phyloP scores from a whole-genome alignment of 2,329 filamentous ascomycete genomes.

The Chaetothyriales sp. region DNA sequence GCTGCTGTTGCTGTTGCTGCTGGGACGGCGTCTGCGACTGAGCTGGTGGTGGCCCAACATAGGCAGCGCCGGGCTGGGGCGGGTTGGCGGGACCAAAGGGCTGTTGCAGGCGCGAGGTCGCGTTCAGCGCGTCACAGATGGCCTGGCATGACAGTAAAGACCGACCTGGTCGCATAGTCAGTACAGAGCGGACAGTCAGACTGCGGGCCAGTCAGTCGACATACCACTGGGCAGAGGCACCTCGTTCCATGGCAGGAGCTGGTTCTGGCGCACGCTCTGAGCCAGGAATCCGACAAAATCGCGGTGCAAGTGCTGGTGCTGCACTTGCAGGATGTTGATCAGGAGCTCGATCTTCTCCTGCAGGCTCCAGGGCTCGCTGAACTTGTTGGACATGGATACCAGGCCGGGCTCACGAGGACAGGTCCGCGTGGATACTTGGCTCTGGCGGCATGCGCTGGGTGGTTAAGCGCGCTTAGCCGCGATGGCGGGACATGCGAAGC shows the following conservation, averaged over 20 bases:
- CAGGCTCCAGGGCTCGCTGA: slow-evolving; percentile 9
- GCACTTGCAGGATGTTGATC: slow-evolving; percentile 15
- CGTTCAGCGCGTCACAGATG: slow-evolving; percentile 6
- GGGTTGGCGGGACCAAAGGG: not conserved
- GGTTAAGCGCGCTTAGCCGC: slow-evolving; percentile 1
- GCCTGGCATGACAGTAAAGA: slow-evolving; percentile 12
- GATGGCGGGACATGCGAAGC: not conserved
- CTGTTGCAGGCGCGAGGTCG: not conserved
- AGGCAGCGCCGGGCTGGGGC: not conserved
- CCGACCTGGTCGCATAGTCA: slow-evolving; percentile 11
- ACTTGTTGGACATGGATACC: slow-evolving; percentile 12
- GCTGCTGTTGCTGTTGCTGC: not conserved
- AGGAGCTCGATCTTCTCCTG: slow-evolving; percentile 16
- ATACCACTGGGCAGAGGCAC: slow-evolving; percentile 16
- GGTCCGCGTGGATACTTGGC: not conserved
- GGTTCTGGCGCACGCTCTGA: slow-evolving; percentile 9
- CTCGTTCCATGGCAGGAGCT: slow-evolving; percentile 14
- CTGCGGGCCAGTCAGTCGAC: slow-evolving; percentile 1
- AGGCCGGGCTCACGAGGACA: not conserved
- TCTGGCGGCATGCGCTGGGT: not conserved
- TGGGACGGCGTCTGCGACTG: not conserved
- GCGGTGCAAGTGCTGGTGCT: slow-evolving; percentile 1
- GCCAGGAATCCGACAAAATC: slow-evolving; percentile 14
- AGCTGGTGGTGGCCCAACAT: not conserved
- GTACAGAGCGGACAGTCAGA: not conserved